Evolutionary conservation across 306 rosid species (phyloP).

Genomic region (Castanospermum australe): DNA sequence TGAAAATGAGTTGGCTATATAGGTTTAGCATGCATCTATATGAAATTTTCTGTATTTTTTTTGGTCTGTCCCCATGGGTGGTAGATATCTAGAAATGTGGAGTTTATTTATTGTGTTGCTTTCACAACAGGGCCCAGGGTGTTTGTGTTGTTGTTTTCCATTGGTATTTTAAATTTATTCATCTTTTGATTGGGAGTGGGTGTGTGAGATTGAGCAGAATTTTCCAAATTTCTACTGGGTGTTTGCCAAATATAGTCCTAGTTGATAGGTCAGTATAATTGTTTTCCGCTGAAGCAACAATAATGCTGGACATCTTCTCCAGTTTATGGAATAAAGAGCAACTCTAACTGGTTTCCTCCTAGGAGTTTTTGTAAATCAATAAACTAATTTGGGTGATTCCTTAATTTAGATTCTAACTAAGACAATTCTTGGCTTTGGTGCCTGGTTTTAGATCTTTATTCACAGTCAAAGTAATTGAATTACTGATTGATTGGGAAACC

Average conservation of each 20-base stretch:
- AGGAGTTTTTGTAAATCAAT: background rate
- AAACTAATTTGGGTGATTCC: background rate
- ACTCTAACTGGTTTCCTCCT: background rate
- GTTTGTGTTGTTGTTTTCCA: background rate
- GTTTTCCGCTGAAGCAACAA: background rate
- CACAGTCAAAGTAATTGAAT: background rate
- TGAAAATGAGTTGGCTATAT: background rate
- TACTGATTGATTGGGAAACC: background rate
- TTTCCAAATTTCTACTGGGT: background rate
- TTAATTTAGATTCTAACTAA: background rate
- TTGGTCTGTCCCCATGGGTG: background rate
- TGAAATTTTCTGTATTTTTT: background rate
- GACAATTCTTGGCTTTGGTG: no score
- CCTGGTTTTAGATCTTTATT: conserved; percentile 1
- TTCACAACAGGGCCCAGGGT: background rate
- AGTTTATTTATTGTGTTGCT: background rate
- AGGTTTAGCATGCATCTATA: background rate
- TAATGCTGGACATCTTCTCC: background rate
- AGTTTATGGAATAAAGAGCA: conserved; percentile 13
- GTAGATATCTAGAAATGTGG: background rate
- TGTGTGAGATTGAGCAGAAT: background rate
- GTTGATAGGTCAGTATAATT: background rate
- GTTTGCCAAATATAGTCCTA: background rate
- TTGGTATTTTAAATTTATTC: background rate
- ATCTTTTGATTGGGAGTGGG: conserved; percentile 6